Percentiles rank a stretch among this genome's conserved stretches.
Conservation (phyloP, 345 rosid genomes). For the Combretum micranthum region DNA sequence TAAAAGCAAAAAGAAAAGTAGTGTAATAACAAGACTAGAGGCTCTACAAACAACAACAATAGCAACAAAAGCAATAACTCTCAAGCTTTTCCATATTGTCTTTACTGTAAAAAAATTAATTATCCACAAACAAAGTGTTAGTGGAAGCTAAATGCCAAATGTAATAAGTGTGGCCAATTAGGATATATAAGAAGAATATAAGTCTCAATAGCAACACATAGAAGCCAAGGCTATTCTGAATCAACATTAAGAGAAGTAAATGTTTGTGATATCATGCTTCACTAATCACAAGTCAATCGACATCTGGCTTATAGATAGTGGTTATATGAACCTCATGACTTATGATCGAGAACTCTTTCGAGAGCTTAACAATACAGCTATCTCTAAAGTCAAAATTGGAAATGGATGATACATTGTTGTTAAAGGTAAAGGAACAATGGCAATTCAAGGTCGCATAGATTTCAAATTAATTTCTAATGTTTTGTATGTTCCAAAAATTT, state of each 20-base stretch:
- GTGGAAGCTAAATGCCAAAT: not conserved
- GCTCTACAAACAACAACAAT: no score
- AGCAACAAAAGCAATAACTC: no score
- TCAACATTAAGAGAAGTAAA: not conserved
- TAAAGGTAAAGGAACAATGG: conserved; percentile 1
- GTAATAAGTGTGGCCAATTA: not conserved
- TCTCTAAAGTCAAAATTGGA: conserved; percentile 5
- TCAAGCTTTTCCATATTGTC: no score
- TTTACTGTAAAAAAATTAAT: no score
- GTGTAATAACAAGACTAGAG: no score
- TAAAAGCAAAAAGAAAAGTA: no score
- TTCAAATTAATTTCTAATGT: conserved; percentile 7
- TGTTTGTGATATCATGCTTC: not conserved
- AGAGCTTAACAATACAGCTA: not conserved
- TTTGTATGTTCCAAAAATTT: no score
- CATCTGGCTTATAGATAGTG: conserved; percentile 9
- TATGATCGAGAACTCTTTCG: not conserved
- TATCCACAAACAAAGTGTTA: no score
- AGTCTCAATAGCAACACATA: not conserved
- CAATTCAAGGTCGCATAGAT: not conserved
- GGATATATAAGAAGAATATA: not conserved
- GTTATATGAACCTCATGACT: conserved; percentile 10
- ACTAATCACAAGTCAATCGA: not conserved
- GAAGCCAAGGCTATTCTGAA: not conserved
- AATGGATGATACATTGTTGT: conserved; percentile 1